Percentiles rank a stretch among this genome's conserved stretches.
Evolutionary conservation across 345 rosid genomes (phyloP).

Genomic region (Populus pruinosa): DNA sequence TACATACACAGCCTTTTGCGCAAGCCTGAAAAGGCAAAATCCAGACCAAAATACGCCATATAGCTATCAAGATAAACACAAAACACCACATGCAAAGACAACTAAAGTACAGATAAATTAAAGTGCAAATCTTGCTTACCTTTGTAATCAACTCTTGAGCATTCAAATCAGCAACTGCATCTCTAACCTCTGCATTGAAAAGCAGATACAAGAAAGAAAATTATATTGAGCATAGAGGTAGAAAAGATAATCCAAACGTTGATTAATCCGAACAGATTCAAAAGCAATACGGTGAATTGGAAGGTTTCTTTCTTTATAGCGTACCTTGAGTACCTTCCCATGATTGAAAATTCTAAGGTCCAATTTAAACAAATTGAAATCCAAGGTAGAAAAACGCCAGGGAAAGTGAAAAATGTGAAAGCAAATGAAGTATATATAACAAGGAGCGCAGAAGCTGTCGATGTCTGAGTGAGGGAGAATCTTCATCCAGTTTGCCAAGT

Average conservation of each 20-base stretch:
- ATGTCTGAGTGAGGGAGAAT: not conserved
- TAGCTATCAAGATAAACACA: not conserved
- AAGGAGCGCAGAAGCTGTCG: not conserved
- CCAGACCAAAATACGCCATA: not conserved
- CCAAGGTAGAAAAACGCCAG: too few relatives aligned
- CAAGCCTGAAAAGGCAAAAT: not conserved
- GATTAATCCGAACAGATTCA: not conserved
- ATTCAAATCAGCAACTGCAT: constrained; percentile 14
- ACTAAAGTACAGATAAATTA: not conserved
- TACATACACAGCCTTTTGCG: not conserved
- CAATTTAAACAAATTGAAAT: not conserved
- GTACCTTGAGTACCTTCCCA: constrained; percentile 16
- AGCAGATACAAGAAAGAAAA: not conserved
- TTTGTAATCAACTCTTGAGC: constrained; percentile 24
- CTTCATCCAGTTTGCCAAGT: too few relatives aligned
- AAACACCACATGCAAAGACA: too few relatives aligned
- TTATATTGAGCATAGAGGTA: not conserved
- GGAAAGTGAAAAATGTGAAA: not conserved
- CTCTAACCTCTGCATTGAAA: constrained; percentile 24
- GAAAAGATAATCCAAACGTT: too few relatives aligned
- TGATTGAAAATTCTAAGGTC: not conserved
- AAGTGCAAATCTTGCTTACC: constrained; percentile 5
- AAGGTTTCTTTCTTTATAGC: not conserved
- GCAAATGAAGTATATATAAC: not conserved
- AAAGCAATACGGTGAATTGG: not conserved